Base-by-base conservation (phyloP, 768 basidiomycete species). In the Mycena galopus region DNA sequence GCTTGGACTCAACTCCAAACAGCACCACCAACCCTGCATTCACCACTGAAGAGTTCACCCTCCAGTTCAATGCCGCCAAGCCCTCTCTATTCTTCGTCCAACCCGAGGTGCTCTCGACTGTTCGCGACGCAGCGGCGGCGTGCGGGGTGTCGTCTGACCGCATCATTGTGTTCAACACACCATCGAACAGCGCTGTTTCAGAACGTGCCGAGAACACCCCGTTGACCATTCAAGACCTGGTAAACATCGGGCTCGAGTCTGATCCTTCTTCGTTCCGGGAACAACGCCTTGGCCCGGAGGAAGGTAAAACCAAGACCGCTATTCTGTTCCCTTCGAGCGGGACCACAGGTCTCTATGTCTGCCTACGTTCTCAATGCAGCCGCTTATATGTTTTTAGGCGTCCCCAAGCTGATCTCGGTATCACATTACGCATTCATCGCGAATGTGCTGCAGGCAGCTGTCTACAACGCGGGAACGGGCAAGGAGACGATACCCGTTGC, bases 261-360 rank as follows among this genome's bases (percentile, higher is more conserved):
- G 57, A 57, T 42, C 27, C 58, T 4, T 51, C 53, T 51, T 58
- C 56, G 33, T 72, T 67, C 50, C 25, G 35, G 7, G 71, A 72
- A 55, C 21, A 35, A 11, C 37, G 50, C 51, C 77, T 87, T 25
- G 68, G 60, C 17, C 79, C 81, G 3, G 87, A 84, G 27, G 86
- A 86, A 72, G 87, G 76, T 56, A 86, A 79, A 75, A 82, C 82
- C 19, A 88, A 83, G 72, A 68, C 88, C 6, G 87, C 88, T 2
- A 83, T 88, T 67, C 76, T 88, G 42, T 83, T 81, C 68, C 87
- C 88, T 68, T 88, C 87, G 7, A 88, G 87, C 64, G 87, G 87
- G 11, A 88, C 87, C 42, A 88, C 87, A 1, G 87, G 87, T 9
- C n/a, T n/a, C n/a, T n/a, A n/a, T n/a, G n/a, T n/a, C n/a, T n/a